Evolutionary conservation across 2,329 filamentous ascomycete species (phyloP).

Genomic region (Bretziella fagacearum): DNA sequence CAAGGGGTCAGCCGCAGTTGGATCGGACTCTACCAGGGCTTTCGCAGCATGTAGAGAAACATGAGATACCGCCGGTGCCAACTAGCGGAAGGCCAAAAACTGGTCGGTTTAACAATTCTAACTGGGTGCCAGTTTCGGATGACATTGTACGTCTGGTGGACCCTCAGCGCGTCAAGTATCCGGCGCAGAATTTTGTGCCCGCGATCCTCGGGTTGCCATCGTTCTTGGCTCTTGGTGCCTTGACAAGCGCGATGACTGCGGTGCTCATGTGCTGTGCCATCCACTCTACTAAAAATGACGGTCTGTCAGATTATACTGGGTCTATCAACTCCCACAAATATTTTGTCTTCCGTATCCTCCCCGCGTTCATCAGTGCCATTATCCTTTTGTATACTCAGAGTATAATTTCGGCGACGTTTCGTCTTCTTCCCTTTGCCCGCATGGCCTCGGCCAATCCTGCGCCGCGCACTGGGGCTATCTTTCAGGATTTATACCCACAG

Average conservation of each 20-base stretch:
- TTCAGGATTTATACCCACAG: slow-evolving; percentile 50
- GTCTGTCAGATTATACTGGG: slow-evolving; percentile 49
- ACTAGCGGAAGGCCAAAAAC: slow-evolving; percentile 3
- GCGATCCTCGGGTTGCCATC: slow-evolving; percentile 49
- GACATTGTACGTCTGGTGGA: slow-evolving; percentile 22
- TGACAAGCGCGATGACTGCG: slow-evolving; percentile 53
- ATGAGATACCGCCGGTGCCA: not conserved
- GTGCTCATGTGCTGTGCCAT: slow-evolving; percentile 57
- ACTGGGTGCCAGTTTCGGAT: slow-evolving; percentile 24
- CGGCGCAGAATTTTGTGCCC: slow-evolving; percentile 52
- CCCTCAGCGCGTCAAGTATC: slow-evolving; percentile 25
- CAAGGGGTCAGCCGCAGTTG: not conserved
- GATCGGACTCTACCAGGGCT: not conserved
- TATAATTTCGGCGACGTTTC: slow-evolving; percentile 55
- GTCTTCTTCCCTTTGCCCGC: slow-evolving; percentile 61
- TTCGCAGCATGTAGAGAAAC: not conserved
- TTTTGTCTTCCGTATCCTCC: slow-evolving; percentile 74
- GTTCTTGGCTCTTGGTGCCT: slow-evolving; percentile 40
- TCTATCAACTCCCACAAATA: slow-evolving; percentile 56
- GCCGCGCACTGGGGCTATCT: slow-evolving; percentile 47
- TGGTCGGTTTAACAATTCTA: slow-evolving; percentile 5
- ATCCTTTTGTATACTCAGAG: slow-evolving; percentile 64
- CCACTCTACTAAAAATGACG: slow-evolving; percentile 44
- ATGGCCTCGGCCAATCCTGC: slow-evolving; percentile 49
- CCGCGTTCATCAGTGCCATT: slow-evolving; percentile 55